phyloP scores from a whole-genome alignment of 2,329 filamentous ascomycete genomes.

The Colletotrichum scovillei region DNA sequence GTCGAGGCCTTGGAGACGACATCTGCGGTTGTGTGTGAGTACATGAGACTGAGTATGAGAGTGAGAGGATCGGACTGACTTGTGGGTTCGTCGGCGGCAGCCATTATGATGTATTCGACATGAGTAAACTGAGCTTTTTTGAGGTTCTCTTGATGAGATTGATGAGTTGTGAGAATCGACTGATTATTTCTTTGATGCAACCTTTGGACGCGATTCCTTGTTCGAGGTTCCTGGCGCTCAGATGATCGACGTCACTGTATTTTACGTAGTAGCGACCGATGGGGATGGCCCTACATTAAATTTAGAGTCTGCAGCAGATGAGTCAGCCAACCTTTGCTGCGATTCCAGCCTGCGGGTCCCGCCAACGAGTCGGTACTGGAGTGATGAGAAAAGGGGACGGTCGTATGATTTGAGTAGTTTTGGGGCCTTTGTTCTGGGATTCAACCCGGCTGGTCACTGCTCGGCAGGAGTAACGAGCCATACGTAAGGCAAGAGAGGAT shows the following conservation, averaged over 20 bases:
- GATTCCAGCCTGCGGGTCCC: constrained; percentile 3
- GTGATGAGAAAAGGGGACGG: neutral
- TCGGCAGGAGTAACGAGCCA: too few species aligned
- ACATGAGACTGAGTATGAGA: neutral
- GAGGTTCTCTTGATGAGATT: neutral
- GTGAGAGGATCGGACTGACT: neutral
- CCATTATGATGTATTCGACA: neutral
- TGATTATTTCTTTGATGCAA: neutral
- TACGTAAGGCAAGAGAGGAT: too few species aligned
- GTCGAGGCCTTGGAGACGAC: constrained; percentile 19
- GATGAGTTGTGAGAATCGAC: too few species aligned
- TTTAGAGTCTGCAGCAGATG: neutral
- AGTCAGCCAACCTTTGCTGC: constrained; percentile 11
- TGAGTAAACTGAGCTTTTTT: neutral
- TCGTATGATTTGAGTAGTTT: constrained; percentile 24
- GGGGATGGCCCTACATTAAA: constrained; percentile 16
- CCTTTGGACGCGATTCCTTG: neutral
- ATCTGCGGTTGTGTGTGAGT: neutral
- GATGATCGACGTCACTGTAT: constrained; percentile 22
- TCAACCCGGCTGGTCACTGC: neutral
- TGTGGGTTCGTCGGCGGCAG: constrained; percentile 16
- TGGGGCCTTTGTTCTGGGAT: neutral
- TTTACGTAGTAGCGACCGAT: neutral
- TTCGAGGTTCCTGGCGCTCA: neutral
- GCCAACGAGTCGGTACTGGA: neutral